A percentile compares a stretch with the other conserved stretches of the same genome.
Conservation (phyloP, 306 rosid species). For the Vigna unguiculata region DNA sequence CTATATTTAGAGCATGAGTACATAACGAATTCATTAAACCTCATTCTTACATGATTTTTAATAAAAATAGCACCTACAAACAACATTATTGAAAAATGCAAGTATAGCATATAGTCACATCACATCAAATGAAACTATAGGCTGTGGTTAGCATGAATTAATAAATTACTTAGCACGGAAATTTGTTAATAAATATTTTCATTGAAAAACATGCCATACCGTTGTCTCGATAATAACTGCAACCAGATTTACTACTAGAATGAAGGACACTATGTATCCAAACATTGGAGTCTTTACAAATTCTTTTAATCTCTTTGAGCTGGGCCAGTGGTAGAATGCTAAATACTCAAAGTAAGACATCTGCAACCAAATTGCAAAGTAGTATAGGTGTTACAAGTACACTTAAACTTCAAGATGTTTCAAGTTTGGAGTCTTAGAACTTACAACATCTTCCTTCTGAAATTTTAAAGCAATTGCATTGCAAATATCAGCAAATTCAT, state of each 20-base stretch:
- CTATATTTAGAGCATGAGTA: not conserved
- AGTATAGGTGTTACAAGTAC: conserved; percentile 41
- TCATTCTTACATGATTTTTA: conserved; percentile 14
- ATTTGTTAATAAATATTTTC: conserved; percentile 4
- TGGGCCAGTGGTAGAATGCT: conserved; percentile 60
- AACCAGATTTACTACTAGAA: conserved; percentile 75
- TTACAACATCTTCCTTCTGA: conserved; percentile 83
- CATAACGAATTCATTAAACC: not conserved
- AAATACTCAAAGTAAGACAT: conserved; percentile 72
- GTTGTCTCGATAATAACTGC: conserved; percentile 95
- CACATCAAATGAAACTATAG: conserved; percentile 24
- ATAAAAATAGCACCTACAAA: conserved; percentile 31
- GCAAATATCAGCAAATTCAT: conserved; percentile 93
- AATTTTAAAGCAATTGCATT: conserved; percentile 89
- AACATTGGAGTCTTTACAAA: conserved; percentile 77
- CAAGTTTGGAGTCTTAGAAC: conserved; percentile 43
- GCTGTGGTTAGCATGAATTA: conserved; percentile 1
- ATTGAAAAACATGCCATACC: conserved; percentile 60
- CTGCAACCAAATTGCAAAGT: conserved; percentile 65
- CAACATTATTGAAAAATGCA: conserved; percentile 28
- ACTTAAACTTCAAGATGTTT: conserved; percentile 36
- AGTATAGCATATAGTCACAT: conserved; percentile 29
- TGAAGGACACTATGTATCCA: conserved; percentile 84
- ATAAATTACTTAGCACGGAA: conserved; percentile 16
- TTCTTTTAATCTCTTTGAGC: conserved; percentile 71